These are phyloP conservation scores for Pelargonium australe DNA, from an alignment of 441 rosid species.

Conservation along the genomic window DNA sequence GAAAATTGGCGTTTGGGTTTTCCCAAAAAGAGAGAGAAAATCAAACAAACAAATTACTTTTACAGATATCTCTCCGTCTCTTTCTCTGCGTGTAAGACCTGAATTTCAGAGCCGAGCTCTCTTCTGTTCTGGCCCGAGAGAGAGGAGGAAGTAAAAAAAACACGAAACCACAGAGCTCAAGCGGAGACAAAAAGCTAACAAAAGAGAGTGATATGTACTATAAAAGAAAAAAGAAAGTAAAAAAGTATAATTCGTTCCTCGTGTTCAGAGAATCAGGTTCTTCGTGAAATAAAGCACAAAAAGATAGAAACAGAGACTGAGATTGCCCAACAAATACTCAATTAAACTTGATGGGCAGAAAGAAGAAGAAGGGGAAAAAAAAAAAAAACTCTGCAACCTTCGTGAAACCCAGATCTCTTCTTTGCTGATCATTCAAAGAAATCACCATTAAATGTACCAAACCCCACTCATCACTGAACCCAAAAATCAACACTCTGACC, in stretches of 20 bases:
- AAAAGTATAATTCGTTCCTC: constrained; percentile 47
- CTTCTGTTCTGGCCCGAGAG: constrained; percentile 4
- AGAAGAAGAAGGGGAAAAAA: neutral
- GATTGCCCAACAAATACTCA: neutral
- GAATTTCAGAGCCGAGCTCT: constrained; percentile 6
- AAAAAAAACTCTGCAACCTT: constrained; percentile 6
- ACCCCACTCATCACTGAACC: constrained; percentile 6
- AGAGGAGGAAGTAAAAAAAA: constrained; percentile 9
- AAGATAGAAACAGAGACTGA: constrained; percentile 5
- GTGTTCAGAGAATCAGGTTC: constrained; percentile 54
- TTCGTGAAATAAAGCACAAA: constrained; percentile 31
- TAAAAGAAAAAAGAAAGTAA: constrained; percentile 11
- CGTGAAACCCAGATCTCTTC: constrained; percentile 9
- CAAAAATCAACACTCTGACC: neutral
- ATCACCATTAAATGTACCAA: neutral
- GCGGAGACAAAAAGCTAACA: constrained; percentile 17
- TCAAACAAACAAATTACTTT: constrained; percentile 9
- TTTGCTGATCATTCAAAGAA: neutral
- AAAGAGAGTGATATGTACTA: constrained; percentile 6
- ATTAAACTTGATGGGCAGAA: neutral
- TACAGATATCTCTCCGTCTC: constrained; percentile 25
- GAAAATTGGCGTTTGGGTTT: constrained; percentile 26
- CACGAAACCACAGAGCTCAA: neutral
- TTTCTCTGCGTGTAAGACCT: constrained; percentile 15
- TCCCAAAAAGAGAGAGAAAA: constrained; percentile 21